phyloP scores from a whole-genome alignment of 352 stramenopile species.

The Globisporangium barbulae region DNA sequence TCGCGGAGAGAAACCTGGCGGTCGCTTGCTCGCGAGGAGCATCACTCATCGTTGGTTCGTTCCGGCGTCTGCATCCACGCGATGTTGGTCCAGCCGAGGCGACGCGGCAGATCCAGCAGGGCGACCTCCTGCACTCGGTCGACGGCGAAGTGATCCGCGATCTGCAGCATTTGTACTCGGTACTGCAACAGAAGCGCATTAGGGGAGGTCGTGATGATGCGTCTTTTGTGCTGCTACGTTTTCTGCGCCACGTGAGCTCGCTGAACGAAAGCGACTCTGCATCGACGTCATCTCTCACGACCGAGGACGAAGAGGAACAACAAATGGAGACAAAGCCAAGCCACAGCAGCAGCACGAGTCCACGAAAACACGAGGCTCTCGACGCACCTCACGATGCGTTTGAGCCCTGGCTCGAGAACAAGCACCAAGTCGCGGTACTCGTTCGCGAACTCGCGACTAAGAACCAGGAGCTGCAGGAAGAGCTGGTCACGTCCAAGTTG shows the following conservation, averaged over 20 bases:
- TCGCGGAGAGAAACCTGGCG: conserved; percentile 1
- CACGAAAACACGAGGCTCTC: background rate
- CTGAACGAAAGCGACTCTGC: conserved; percentile 10
- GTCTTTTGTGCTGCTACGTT: conserved; percentile 42
- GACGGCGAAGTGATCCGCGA: conserved; percentile 34
- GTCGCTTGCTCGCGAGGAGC: background rate
- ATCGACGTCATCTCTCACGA: conserved; percentile 9
- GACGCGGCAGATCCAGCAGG: conserved; percentile 33
- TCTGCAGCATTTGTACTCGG: conserved; percentile 30
- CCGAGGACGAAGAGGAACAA: conserved; percentile 1
- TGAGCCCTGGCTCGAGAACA: conserved; percentile 11
- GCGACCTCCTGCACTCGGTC: conserved; percentile 41
- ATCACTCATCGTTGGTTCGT: conserved; percentile 37
- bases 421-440: conserved; percentile 29
- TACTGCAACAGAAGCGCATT: background rate
- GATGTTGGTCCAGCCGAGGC: conserved; percentile 53
- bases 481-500: conserved; percentile 42
- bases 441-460: conserved; percentile 37
- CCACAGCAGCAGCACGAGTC: background rate
- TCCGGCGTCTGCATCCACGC: conserved; percentile 30
- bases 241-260: conserved; percentile 23
- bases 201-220: background rate
- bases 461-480: conserved; percentile 46
- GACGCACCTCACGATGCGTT: background rate
- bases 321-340: background rate